Conservation (phyloP, 140 eudicot genomes). For the Flaveria floridana region DNA sequence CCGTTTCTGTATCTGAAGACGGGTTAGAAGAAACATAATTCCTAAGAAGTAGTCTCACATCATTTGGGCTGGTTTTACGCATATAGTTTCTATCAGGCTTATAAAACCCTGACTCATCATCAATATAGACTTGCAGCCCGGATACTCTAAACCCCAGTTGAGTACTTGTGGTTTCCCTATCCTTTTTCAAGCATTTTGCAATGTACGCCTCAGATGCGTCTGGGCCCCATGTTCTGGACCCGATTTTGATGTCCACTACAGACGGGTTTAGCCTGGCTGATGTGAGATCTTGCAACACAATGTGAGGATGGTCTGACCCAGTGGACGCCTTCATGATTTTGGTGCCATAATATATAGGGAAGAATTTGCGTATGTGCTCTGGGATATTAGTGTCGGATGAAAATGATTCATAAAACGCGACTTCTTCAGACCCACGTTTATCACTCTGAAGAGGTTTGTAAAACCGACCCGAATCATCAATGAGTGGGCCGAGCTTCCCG, state of each 20-base stretch:
- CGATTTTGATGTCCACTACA: slow-evolving; percentile 81
- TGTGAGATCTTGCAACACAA: slow-evolving; percentile 67
- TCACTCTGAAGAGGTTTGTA: slow-evolving; percentile 91
- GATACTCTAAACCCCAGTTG: slow-evolving; percentile 72
- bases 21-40: slow-evolving; percentile 67
- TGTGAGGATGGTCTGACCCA: slow-evolving; percentile 74
- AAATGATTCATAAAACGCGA: slow-evolving; percentile 61
- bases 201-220: slow-evolving; percentile 66
- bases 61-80: slow-evolving; percentile 46
- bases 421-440: slow-evolving; percentile 68
- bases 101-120: slow-evolving; percentile 58
- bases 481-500: slow-evolving; percentile 79
- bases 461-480: slow-evolving; percentile 74
- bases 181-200: slow-evolving; percentile 67
- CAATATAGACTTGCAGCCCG: slow-evolving; percentile 52
- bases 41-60: slow-evolving; percentile 55
- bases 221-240: slow-evolving; percentile 86
- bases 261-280: slow-evolving; percentile 53
- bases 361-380: slow-evolving; percentile 52
- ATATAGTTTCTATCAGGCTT: slow-evolving; percentile 57
- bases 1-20: slow-evolving; percentile 27
- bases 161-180: slow-evolving; percentile 55
- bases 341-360: slow-evolving; percentile 76
- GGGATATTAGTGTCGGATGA: slow-evolving; percentile 52
- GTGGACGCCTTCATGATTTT: slow-evolving; percentile 66